Evolutionary conservation across 23 red algal genomes (phyloP), one percentile per base, ranked within the genome.

Genomic region (Gracilaria caudata): DNA sequence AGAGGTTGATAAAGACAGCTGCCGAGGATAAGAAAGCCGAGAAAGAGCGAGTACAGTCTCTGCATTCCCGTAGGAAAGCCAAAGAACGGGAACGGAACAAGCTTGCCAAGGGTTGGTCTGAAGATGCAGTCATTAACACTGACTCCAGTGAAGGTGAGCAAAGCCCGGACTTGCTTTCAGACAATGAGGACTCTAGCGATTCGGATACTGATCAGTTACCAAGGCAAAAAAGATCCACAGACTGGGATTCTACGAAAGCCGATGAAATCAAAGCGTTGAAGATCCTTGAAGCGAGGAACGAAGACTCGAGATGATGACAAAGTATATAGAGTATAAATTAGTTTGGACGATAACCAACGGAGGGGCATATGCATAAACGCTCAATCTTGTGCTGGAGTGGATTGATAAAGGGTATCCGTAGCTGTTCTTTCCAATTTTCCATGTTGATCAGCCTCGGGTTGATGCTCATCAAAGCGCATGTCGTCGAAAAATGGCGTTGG

Each of bases 1-100:
- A 60, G 43, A 60, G 59, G 21, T 37, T 90, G 53, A 66, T 8
- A 39, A 65, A 77, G 41, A 36, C 43, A 7, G 94, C 87, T 72
- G 70, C 64, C 16, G 94, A 84, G 19, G 94, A 96, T 58, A 71
- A 68, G 14, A 72, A 85, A 35, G 65, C 38, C 21, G 94, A 96
- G 30, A 74, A 75, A 40, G 68, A 73, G 45, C 86, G 94, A 29
- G 86, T 96, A 21, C 86, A 86, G 17, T 79, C 87, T 23, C 38
- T 80, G 7, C 86, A 94, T 72, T 66, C 70, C 37, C 32, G 56
- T 17, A 51, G 75, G 38, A 72, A 64, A 75, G 90, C 71, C 17
- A 86, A 80, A 81, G 63, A 76, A 60, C 58, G 78, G 3, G 68
- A 77, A 49, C 40, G 64, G 33, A 61, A 79, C 24, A 78, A 78